phyloP scores from a whole-genome alignment of 2,329 filamentous ascomycete species.

The Trichoderma guizhouense region DNA sequence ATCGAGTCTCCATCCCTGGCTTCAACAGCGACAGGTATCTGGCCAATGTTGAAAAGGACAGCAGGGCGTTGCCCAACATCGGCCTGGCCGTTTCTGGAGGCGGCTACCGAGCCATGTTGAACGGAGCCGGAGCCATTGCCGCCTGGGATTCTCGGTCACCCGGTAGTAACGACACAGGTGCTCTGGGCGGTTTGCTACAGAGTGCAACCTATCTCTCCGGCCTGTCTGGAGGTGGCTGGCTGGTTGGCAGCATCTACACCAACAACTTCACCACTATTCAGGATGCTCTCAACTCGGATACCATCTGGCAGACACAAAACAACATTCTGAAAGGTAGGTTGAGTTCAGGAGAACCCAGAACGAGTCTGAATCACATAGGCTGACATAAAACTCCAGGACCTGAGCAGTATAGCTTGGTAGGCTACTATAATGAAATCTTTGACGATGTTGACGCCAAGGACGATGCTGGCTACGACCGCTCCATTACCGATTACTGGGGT shows the following conservation, averaged over 20 bases:
- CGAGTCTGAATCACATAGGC: background rate
- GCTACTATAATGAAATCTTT: constrained; percentile 39
- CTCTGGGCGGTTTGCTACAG: constrained; percentile 78
- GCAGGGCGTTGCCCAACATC: constrained; percentile 51
- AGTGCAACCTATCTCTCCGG: constrained; percentile 76
- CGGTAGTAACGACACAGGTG: constrained; percentile 47
- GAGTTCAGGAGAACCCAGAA: background rate
- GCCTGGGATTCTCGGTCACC: constrained; percentile 74
- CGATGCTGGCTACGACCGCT: constrained; percentile 48
- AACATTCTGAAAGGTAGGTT: constrained; percentile 39
- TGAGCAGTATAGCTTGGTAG: constrained; percentile 34
- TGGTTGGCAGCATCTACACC: constrained; percentile 74
- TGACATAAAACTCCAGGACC: constrained; percentile 28
- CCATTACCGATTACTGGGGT: constrained; percentile 87
- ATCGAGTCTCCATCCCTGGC: constrained; percentile 66
- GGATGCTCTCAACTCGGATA: constrained; percentile 33
- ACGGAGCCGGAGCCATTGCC: constrained; percentile 73
- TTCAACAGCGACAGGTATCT: constrained; percentile 78
- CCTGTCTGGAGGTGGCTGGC: constrained; percentile 79
- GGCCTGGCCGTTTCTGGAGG: constrained; percentile 78
- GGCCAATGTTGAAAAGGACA: constrained; percentile 29
- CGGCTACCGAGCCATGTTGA: constrained; percentile 82
- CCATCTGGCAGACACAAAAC: constrained; percentile 41
- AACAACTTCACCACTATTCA: constrained; percentile 76
- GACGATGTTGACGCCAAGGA: constrained; percentile 36